Evolutionary conservation across 768 basidiomycete species (phyloP).

Genomic region (Candolleomyces eurysporus): DNA sequence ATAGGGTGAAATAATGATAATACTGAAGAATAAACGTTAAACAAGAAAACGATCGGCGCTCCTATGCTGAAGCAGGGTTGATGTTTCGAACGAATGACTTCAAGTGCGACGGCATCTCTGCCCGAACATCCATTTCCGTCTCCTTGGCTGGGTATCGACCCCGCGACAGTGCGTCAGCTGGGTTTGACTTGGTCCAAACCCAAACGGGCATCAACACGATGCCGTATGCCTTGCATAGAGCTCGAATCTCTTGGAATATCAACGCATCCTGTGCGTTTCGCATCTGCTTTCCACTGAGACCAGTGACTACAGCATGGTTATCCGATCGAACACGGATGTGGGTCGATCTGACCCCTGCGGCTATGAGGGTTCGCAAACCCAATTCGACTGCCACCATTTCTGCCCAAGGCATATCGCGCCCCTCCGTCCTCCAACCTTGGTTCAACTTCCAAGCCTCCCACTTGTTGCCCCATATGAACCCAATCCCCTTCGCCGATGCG

Average conservation of each 20-base stretch:
- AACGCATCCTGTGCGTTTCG: conserved; percentile 22
- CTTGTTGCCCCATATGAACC: conserved; percentile 27
- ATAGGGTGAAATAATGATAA: no score
- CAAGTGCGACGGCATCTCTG: conserved; percentile 6
- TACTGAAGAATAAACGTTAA: no score
- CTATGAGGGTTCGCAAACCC: conserved; percentile 30
- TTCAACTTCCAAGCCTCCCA: conserved; percentile 42
- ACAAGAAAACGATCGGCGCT: not conserved
- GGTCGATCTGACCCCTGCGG: conserved; percentile 16
- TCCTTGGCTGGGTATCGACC: conserved; percentile 16
- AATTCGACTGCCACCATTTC: conserved; percentile 46
- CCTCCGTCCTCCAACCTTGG: conserved; percentile 24
- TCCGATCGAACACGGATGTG: conserved; percentile 36
- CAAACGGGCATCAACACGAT: conserved; percentile 26
- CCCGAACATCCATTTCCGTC: not conserved
- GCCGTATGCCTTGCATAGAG: conserved; percentile 14
- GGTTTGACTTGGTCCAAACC: conserved; percentile 30
- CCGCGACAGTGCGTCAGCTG: conserved; percentile 32
- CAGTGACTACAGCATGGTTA: conserved; percentile 38
- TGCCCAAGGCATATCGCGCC: conserved; percentile 40
- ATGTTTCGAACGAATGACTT: conserved; percentile 4
- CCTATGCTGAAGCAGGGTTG: not conserved
- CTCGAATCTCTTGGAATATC: conserved; percentile 27
- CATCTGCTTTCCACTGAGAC: conserved; percentile 23
- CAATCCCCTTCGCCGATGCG: conserved; percentile 42